Percentiles rank a stretch among this genome's conserved stretches.
Evolutionary conservation across 192 early-diverging fungal species (phyloP).

Genomic region (Backusella mclennaniae): DNA sequence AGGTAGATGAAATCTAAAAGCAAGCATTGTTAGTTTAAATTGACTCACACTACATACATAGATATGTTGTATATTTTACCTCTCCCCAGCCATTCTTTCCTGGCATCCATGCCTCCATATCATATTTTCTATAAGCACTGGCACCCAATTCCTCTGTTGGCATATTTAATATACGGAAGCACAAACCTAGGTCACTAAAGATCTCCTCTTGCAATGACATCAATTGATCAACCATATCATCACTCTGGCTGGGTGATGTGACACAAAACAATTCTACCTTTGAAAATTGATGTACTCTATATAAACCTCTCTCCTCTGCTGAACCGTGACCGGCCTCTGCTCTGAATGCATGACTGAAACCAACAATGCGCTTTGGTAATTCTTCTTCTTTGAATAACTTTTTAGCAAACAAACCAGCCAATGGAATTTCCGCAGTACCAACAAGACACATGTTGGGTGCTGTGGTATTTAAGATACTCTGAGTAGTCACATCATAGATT

Average conservation of each 20-base stretch:
- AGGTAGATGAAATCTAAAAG: conserved; percentile 77
- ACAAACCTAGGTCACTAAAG: conserved; percentile 77
- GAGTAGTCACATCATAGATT: conserved; percentile 69
- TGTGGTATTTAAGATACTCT: conserved; percentile 33
- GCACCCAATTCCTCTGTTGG: conserved; percentile 91
- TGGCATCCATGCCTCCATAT: conserved; percentile 98
- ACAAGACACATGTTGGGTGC: conserved; percentile 69
- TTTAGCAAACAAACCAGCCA: conserved; percentile 81
- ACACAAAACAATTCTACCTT: conserved; percentile 91
- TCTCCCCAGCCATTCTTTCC: conserved; percentile 80
- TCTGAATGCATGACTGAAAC: conserved; percentile 84
- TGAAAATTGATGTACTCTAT: conserved; percentile 92
- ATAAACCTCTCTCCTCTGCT: conserved; percentile 82
- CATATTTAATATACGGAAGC: conserved; percentile 86
- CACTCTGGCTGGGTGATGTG: conserved; percentile 60
- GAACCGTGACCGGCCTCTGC: conserved; percentile 88
- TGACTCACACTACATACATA: neutral
- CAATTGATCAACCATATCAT: conserved; percentile 69
- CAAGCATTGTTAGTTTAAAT: neutral
- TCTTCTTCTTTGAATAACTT: conserved; percentile 54
- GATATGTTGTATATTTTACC: conserved; percentile 29
- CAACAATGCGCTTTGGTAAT: conserved; percentile 77
- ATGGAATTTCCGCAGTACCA: conserved; percentile 90
- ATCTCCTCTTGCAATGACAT: conserved; percentile 69
- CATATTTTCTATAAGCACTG: conserved; percentile 86